These are phyloP conservation scores for Fusarium humuli DNA, from an alignment of 2,329 filamentous ascomycete genomes.

Conservation along the genomic window DNA sequence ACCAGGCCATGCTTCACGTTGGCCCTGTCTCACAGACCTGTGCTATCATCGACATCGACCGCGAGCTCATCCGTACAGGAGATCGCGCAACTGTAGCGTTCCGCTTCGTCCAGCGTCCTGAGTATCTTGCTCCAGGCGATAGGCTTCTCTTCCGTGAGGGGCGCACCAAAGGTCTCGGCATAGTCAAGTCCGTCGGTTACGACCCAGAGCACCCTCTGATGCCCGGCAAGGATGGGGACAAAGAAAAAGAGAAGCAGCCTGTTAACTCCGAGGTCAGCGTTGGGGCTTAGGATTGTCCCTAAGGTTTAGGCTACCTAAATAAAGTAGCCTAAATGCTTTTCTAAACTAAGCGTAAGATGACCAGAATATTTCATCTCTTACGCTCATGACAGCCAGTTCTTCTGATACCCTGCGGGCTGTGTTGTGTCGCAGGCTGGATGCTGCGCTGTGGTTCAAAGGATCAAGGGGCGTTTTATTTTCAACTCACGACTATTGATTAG, in stretches of 20 bases:
- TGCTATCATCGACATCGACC: slow-evolving; percentile 95
- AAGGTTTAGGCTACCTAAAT: not conserved
- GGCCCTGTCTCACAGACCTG: slow-evolving; percentile 96
- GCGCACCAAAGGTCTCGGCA: slow-evolving; percentile 92
- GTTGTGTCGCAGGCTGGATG: not conserved
- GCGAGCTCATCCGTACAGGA: slow-evolving; percentile 93
- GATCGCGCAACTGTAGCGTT: slow-evolving; percentile 96
- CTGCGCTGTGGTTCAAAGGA: slow-evolving; percentile 21
- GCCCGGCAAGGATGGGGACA: slow-evolving; percentile 31
- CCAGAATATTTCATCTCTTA: not conserved
- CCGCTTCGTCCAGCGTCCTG: slow-evolving; percentile 91
- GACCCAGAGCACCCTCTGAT: slow-evolving; percentile 69
- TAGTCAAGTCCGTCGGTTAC: slow-evolving; percentile 92
- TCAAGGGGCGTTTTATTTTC: slow-evolving; percentile 25
- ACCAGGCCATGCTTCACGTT: slow-evolving; percentile 98
- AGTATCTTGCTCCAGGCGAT: slow-evolving; percentile 91
- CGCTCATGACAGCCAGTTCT: not conserved
- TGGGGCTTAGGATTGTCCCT: slow-evolving; percentile 29
- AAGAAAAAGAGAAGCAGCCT: slow-evolving; percentile 40
- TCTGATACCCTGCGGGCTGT: not conserved
- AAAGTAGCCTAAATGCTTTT: not conserved
- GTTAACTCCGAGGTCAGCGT: slow-evolving; percentile 41
- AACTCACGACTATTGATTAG: slow-evolving; percentile 7
- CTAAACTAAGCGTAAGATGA: not conserved
- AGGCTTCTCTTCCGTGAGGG: slow-evolving; percentile 93